A percentile compares a stretch with the other conserved stretches of the same genome.
Evolutionary conservation across 768 basidiomycete species (phyloP).

Genomic region (Lepiota brunneoincarnata): DNA sequence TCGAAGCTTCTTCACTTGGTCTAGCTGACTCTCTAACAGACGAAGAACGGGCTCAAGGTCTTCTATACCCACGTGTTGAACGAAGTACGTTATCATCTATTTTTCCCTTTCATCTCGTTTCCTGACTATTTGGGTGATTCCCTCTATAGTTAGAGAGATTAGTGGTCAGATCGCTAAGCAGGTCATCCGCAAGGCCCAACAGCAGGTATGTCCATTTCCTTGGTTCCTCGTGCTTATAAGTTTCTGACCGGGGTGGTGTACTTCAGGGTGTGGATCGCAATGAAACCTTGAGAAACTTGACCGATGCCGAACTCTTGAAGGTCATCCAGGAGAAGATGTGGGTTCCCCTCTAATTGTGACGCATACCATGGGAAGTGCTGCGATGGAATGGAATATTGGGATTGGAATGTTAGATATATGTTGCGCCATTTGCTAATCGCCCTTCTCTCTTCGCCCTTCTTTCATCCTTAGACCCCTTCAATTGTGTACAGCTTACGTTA

Average conservation of each 20-base stretch:
- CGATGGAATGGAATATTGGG: background rate
- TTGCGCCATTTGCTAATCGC: background rate
- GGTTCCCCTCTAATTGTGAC: constrained; percentile 34
- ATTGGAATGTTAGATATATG: background rate
- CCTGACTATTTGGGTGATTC: background rate
- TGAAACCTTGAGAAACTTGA: constrained; percentile 49
- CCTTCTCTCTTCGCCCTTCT: background rate
- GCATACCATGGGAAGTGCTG: background rate
- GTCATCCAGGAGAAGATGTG: constrained; percentile 71
- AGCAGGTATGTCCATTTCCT: constrained; percentile 33
- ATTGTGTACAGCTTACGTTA: constrained; percentile 2
- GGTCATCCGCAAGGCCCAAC: constrained; percentile 82
- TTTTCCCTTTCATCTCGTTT: background rate
- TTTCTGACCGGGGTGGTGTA: constrained; percentile 2
- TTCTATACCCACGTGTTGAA: constrained; percentile 83
- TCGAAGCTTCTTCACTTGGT: constrained; percentile 83
- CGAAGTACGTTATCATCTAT: constrained; percentile 42
- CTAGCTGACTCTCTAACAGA: constrained; percentile 69
- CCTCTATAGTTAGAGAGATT: constrained; percentile 67
- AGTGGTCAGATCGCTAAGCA: constrained; percentile 67
- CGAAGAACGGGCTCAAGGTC: constrained; percentile 62
- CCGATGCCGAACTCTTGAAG: constrained; percentile 50
- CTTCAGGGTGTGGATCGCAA: constrained; percentile 53
- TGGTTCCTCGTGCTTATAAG: background rate
- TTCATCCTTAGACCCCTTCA: background rate